Evolutionary conservation across 306 rosid genomes (phyloP).

Genomic region (Urtica urens): DNA sequence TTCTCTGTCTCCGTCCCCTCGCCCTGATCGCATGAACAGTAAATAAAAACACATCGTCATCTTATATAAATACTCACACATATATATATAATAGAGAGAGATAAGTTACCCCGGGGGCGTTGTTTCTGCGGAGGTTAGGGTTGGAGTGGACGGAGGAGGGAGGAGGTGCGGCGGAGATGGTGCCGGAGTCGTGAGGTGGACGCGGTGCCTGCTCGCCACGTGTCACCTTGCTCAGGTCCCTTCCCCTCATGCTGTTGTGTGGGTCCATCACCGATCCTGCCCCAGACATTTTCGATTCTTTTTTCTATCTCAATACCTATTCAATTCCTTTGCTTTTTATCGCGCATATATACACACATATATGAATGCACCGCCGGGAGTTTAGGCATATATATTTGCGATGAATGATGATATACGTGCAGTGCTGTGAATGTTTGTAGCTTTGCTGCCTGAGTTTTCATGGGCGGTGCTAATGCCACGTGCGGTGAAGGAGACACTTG

Average conservation of each 20-base stretch:
- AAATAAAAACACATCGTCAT: neutral
- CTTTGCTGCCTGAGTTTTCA: too few relatives aligned
- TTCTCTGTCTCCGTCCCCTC: neutral
- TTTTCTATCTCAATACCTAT: neutral
- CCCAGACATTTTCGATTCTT: conserved; percentile 15
- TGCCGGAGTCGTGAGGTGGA: conserved; percentile 42
- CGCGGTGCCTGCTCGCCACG: conserved; percentile 42
- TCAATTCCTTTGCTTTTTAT: too few relatives aligned
- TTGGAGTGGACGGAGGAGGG: conserved; percentile 13
- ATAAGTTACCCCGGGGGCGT: neutral
- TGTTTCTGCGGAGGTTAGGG: neutral
- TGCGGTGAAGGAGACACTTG: too few relatives aligned
- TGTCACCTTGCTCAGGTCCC: conserved; percentile 36
- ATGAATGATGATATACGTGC: too few relatives aligned
- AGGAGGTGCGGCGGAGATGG: conserved; percentile 33
- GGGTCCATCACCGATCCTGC: conserved; percentile 31
- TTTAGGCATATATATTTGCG: too few relatives aligned
- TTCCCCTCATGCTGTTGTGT: conserved; percentile 40
- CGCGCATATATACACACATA: too few relatives aligned
- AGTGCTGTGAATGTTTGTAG: too few relatives aligned
- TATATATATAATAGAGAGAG: neutral
- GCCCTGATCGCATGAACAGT: too few relatives aligned
- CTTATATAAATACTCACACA: neutral
- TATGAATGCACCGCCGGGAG: too few relatives aligned
- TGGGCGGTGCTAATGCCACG: too few relatives aligned